Evolutionary conservation across 208 protist species (phyloP).

Genomic region (Phytomonas sp.): DNA sequence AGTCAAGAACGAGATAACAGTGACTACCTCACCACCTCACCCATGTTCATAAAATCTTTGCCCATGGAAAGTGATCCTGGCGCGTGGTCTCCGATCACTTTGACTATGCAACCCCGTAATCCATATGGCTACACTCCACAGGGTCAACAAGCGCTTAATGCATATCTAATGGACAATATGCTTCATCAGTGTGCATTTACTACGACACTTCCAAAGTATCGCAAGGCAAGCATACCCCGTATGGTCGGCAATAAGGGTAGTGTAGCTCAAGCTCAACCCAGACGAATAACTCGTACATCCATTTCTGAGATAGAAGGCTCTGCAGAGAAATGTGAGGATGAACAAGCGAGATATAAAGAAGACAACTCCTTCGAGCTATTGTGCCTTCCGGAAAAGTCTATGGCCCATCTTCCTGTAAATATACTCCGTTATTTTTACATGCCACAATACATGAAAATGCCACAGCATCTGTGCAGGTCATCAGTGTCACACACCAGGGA

Average conservation of each 20-base stretch:
- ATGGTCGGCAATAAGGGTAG: not conserved
- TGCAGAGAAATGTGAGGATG: not conserved
- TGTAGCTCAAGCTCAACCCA: not conserved
- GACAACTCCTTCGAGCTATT: not conserved
- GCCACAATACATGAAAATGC: not conserved
- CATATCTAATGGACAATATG: not conserved
- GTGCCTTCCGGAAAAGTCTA: not conserved
- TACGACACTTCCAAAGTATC: not conserved
- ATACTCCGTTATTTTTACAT: not conserved
- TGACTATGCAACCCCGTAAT: conserved; percentile 12
- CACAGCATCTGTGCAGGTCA: not conserved
- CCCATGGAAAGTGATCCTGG: conserved; percentile 57
- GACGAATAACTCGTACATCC: not conserved
- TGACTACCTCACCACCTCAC: not conserved
- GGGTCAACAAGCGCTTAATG: conserved; percentile 13
- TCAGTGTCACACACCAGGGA: not conserved
- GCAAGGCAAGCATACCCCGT: not conserved
- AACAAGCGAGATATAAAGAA: not conserved
- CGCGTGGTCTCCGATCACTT: conserved; percentile 29
- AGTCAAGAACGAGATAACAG: not conserved
- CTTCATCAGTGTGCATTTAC: not conserved
- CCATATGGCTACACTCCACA: conserved; percentile 19
- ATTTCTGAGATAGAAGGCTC: not conserved
- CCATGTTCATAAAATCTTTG: conserved; percentile 38
- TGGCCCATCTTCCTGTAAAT: not conserved